Evolutionary conservation across 192 early-diverging fungal genomes (phyloP).

Genomic region (Backusella morwellensis): DNA sequence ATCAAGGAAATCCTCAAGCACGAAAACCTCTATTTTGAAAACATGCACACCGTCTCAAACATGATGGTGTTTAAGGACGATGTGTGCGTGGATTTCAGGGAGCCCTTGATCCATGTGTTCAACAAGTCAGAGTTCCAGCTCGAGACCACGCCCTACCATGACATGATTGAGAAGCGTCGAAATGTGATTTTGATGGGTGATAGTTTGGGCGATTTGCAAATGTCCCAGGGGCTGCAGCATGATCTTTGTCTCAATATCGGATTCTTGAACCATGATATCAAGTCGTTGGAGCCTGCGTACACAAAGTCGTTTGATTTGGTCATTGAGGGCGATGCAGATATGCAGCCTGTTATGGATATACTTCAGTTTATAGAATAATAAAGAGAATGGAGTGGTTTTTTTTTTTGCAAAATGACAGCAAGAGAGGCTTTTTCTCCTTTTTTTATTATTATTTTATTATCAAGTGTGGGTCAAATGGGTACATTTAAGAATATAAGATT

Average conservation of each 20-base stretch:
- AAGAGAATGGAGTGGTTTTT: no score
- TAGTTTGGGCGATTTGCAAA: constrained; percentile 67
- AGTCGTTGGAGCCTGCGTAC: constrained; percentile 51
- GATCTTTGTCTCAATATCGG: constrained; percentile 63
- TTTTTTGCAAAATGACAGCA: background rate
- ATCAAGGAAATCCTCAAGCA: constrained; percentile 57
- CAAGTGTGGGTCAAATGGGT: no score
- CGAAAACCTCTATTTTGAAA: constrained; percentile 37
- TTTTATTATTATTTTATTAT: no score
- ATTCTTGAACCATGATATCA: constrained; percentile 66
- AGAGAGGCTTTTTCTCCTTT: no score
- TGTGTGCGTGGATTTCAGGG: constrained; percentile 56
- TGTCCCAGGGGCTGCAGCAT: constrained; percentile 59
- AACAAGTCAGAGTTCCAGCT: constrained; percentile 68
- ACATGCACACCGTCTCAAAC: constrained; percentile 74
- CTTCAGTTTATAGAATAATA: constrained; percentile 10
- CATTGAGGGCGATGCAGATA: constrained; percentile 49
- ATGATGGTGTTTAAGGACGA: constrained; percentile 62
- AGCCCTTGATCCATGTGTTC: constrained; percentile 69
- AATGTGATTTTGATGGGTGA: constrained; percentile 75
- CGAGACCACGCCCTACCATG: constrained; percentile 42
- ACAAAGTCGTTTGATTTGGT: constrained; percentile 65
- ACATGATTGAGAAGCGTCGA: constrained; percentile 37
- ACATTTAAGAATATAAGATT: no score
- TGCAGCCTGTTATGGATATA: constrained; percentile 25